These are phyloP conservation scores for Ogataea nonfermentans DNA, from an alignment of 805 yeast species.

Conservation along the genomic window DNA sequence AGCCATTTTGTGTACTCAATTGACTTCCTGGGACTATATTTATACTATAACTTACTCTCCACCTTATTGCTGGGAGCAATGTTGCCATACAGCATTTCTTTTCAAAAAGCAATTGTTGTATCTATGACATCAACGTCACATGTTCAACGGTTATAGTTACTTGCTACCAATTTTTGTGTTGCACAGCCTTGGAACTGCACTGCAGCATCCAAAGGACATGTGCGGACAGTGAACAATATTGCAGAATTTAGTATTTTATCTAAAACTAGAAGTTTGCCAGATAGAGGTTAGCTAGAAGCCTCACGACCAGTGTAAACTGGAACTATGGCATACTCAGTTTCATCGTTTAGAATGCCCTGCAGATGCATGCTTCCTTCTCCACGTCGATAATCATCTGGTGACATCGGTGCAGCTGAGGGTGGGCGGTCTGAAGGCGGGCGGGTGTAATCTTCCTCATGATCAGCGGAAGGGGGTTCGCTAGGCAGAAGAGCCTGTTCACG, in stretches of 20 bases:
- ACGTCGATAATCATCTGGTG: neutral
- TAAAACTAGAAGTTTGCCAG: constrained; percentile 1
- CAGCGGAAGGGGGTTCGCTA: constrained; percentile 43
- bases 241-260: too few relatives aligned
- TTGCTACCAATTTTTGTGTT: constrained; percentile 7
- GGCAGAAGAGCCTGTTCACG: constrained; percentile 63
- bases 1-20: constrained; percentile 4
- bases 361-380: neutral
- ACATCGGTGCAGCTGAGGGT: constrained; percentile 1
- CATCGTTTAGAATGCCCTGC: constrained; percentile 7
- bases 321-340: constrained; percentile 15
- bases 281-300: neutral
- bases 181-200: constrained; percentile 8
- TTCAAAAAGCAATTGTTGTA: constrained; percentile 3
- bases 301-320: constrained; percentile 20
- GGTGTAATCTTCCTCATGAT: constrained; percentile 6
- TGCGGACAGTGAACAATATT: too few relatives aligned
- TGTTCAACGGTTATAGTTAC: neutral
- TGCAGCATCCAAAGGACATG: too few relatives aligned
- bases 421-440: constrained; percentile 15
- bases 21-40: neutral
- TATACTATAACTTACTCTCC: neutral
- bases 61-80: constrained; percentile 3
- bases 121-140: constrained; percentile 2
- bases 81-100: constrained; percentile 8